Evolutionary conservation across 768 basidiomycete species (phyloP), one percentile per base, ranked within the genome.

Genomic region (Hortiboletus flavorubellus): DNA sequence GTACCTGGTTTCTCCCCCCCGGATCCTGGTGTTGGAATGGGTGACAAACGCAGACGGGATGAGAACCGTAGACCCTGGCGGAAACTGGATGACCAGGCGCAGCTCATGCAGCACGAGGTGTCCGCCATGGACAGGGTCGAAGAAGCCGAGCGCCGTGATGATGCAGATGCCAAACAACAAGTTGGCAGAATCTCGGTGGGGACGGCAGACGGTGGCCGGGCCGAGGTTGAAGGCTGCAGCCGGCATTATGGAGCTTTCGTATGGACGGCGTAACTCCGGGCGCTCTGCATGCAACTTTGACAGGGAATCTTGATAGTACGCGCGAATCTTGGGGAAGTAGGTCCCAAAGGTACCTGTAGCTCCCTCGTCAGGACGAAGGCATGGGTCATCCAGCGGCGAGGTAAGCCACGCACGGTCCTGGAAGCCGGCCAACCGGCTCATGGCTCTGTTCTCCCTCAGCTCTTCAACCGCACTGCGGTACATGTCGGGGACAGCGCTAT

Each of bases 121-220:
- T 0, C 55, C 51, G 0, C 51, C 45, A 0, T 2, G 4, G 5
- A 18, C 23, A 0, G 37, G 46, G 5, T 43, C 1, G 7, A 47
- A 56, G 2, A 1, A 0, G 0, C 59, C 59, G 0, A 61, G 49
- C 0, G 46, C 51, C 0, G 46, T 61, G 6, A 61, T 54, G 4
- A 2, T 0, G 2, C 60, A 61, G 1, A 61, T 57, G 0, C 54
- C 51, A 4, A 56, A 61, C 0, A 51, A 53, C 0, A 61, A 6
- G 33, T 61, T 61, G 0, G 40, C 48, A 0, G 41, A 53, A 8
- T 61, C 59, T 0, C 33, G 16, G 3, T 61, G 59, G 0, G 51
- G 51, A 0, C 1, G 9, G 8, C 60, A 61, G 0, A 61, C 37
- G 0, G 35, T 60, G 0, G 5, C 33, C 1, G 51, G 51, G 0